Conservation (phyloP, 805 yeast genomes). For the Yueomyces sinensis region DNA sequence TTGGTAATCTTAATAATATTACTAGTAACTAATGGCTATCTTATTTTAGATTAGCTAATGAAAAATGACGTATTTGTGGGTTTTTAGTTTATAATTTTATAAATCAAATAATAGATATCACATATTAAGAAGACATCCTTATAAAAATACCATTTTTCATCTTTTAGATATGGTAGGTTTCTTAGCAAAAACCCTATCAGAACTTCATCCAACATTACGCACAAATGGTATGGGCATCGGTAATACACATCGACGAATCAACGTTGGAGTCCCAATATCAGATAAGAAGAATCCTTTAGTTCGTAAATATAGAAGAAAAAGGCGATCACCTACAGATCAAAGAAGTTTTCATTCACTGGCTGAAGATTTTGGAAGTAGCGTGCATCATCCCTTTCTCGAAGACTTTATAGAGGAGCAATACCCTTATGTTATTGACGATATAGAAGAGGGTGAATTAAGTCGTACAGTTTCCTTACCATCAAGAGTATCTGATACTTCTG, state of each 20-base stretch:
- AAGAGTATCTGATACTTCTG: slow-evolving; percentile 24
- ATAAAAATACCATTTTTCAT: too few species aligned
- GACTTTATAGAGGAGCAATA: slow-evolving; percentile 17
- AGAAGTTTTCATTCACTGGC: slow-evolving; percentile 29
- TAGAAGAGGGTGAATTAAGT: slow-evolving; percentile 18
- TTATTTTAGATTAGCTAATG: too few species aligned
- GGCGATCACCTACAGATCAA: slow-evolving; percentile 19
- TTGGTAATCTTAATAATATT: too few species aligned
- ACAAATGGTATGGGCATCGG: slow-evolving; percentile 32
- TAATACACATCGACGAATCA: slow-evolving; percentile 27
- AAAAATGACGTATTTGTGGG: too few species aligned
- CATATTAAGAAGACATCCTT: too few species aligned
- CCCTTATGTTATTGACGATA: slow-evolving; percentile 18
- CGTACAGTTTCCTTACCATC: slow-evolving; percentile 31
- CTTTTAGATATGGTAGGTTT: slow-evolving; percentile 14
- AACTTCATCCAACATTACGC: slow-evolving; percentile 26
- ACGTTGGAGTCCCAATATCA: slow-evolving; percentile 28
- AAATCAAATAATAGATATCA: too few species aligned
- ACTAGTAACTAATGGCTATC: too few species aligned
- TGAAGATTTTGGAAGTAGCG: slow-evolving; percentile 23
- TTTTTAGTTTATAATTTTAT: too few species aligned
- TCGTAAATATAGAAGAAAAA: slow-evolving; percentile 15
- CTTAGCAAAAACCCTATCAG: slow-evolving; percentile 20
- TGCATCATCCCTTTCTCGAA: slow-evolving; percentile 9
- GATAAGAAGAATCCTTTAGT: slow-evolving; percentile 30